Conservation (phyloP, 1,139 yeast species). For the Candida sp. region DNA sequence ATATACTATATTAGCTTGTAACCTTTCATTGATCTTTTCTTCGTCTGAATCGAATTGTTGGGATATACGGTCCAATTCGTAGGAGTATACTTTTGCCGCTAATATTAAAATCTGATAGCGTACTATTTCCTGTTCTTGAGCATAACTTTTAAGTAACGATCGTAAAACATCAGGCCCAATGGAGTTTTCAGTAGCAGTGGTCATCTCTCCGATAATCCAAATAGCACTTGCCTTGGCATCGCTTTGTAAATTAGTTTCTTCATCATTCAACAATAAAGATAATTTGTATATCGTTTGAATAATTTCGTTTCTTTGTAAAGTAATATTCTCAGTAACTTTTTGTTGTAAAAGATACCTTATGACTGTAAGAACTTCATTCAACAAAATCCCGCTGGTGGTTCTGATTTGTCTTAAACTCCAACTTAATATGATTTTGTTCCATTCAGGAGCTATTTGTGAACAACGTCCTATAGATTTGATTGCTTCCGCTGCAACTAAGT, state of each 20-base stretch:
- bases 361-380: conserved; percentile 63
- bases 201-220: conserved; percentile 90
- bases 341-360: conserved; percentile 73
- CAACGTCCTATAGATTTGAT: conserved; percentile 58
- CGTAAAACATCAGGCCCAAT: conserved; percentile 82
- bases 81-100: conserved; percentile 70
- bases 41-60: conserved; percentile 13
- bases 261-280: conserved; percentile 26
- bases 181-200: conserved; percentile 31
- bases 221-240: conserved; percentile 80
- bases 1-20: conserved; percentile 29
- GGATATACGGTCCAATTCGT: conserved; percentile 29
- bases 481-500: conserved; percentile 45
- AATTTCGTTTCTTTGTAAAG: conserved; percentile 25
- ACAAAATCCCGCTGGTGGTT: conserved; percentile 28
- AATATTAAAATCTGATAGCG: conserved; percentile 70
- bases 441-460: conserved; percentile 35
- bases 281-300: conserved; percentile 35
- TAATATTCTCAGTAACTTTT: conserved; percentile 16
- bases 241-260: conserved; percentile 24
- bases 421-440: conserved; percentile 32
- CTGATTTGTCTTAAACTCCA: conserved; percentile 40
- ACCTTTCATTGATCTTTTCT: conserved; percentile 27
- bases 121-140: conserved; percentile 55
- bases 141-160: conserved; percentile 50